Percentiles rank a stretch among this genome's conserved stretches.
These are phyloP conservation scores for Aspergillus tamarii DNA, from an alignment of 2,329 filamentous ascomycete genomes.

Conservation along the genomic window DNA sequence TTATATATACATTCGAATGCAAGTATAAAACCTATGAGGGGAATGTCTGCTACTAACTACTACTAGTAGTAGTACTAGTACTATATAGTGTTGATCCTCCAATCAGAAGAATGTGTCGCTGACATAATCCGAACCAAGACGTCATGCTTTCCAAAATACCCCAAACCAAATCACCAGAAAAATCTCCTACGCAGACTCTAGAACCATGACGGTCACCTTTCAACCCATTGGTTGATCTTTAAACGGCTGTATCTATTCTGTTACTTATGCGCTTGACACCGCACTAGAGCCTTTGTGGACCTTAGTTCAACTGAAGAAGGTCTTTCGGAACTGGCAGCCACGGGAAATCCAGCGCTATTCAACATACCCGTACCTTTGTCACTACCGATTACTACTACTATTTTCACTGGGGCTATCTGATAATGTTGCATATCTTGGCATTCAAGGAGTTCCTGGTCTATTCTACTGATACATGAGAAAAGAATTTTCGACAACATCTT, in stretches of 20 bases:
- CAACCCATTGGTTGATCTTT: neutral
- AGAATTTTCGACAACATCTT: neutral
- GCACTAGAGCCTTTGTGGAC: neutral
- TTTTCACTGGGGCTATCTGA: neutral
- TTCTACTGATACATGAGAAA: neutral
- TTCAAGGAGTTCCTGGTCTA: slow-evolving; percentile 2
- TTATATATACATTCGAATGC: no score
- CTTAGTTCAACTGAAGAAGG: neutral
- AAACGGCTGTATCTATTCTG: neutral
- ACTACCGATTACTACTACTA: neutral
- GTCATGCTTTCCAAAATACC: neutral
- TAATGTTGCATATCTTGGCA: slow-evolving; percentile 6
- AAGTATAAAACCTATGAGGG: no score
- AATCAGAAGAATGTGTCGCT: neutral
- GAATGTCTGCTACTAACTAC: no score
- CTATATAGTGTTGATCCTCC: no score
- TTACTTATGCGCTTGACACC: neutral
- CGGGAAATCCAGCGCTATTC: neutral
- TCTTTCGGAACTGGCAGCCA: neutral
- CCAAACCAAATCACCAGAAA: neutral
- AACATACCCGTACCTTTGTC: neutral
- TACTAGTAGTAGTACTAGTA: no score
- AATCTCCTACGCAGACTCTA: neutral
- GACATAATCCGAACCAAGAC: neutral
- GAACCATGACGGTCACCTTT: neutral